Evolutionary conservation across 2,329 filamentous ascomycete genomes (phyloP), one percentile per base, ranked within the genome.

Genomic region (Nakataea oryzae): DNA sequence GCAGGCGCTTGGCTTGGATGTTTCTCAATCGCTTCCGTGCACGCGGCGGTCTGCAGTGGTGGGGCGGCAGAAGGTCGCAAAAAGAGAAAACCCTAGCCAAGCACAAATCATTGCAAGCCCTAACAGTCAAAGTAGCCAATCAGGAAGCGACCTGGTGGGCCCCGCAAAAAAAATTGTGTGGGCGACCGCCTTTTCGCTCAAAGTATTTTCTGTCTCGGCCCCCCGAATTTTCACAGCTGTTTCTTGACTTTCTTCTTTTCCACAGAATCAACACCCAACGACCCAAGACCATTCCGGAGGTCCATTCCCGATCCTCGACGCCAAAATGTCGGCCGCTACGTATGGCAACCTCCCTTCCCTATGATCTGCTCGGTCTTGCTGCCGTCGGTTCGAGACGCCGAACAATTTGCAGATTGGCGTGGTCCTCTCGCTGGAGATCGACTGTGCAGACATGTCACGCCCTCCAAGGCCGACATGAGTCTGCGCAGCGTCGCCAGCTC

Each of bases 401-500:
- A 79, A 54, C 41, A 74, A 70, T 73, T 79, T 78, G 80, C 78
- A 85, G 86, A 89, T 91, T 90, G 88, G 90, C 84, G 85, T 85
- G 82, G 89, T 91, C 86, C 86, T 89, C 86, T 91, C 85, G 86
- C 89, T 91, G 86, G 83, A 75, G 68, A 76, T 50, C 41, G 41
- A 50, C 41, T n/a, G 41, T 21, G 21, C 41, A n/a, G 41, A n/a
- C 41, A 50, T 50, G 41, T 50, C 41, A 17, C 9, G 41, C 17
- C 41, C 41, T n/a, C 41, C 21, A 1, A 12, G 41, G 41, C 41
- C 21, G 47, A 28, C 28, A 47, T 41, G 58, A 32, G 27, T 17
- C 62, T 69, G 67, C 69, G 74, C 69, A 74, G 76, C 70, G 76
- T 79, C 79, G 81, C 86, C 87, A 91, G 89, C 88, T 92, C 89